These are phyloP conservation scores for Panaeolus papilionaceus DNA, from an alignment of 768 basidiomycete species.

Conservation along the genomic window DNA sequence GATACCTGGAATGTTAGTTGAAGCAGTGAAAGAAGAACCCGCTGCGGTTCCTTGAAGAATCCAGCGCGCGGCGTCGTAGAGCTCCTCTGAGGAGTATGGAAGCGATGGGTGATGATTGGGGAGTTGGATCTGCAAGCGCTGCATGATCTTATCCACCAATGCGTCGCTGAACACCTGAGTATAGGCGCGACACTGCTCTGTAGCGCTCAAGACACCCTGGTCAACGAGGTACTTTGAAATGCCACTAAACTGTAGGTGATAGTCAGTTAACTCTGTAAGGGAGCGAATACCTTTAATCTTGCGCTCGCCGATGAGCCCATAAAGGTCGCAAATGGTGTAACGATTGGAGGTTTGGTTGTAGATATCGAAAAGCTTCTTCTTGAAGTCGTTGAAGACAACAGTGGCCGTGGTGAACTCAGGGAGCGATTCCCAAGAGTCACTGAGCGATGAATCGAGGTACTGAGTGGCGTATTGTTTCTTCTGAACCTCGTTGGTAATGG, in stretches of 20 bases:
- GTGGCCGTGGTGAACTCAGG: slow-evolving; percentile 14
- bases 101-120: slow-evolving; percentile 17
- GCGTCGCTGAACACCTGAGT: slow-evolving; percentile 14
- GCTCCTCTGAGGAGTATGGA: slow-evolving; percentile 14
- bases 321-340: slow-evolving; percentile 29
- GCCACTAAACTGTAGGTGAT: slow-evolving; percentile 29
- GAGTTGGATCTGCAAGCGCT: slow-evolving; percentile 16
- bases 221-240: slow-evolving; percentile 27
- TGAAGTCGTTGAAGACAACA: slow-evolving; percentile 28
- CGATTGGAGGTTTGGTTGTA: slow-evolving; percentile 29
- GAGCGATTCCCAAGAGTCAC: slow-evolving; percentile 16
- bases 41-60: slow-evolving; percentile 20
- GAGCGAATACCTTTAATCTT: slow-evolving; percentile 23
- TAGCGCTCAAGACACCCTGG: not conserved
- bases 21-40: slow-evolving; percentile 19
- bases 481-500: not conserved
- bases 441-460: not conserved
- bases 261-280: slow-evolving; percentile 21
- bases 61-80: slow-evolving; percentile 20
- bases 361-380: slow-evolving; percentile 27
- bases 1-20: too few relatives aligned
- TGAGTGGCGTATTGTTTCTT: slow-evolving; percentile 7
- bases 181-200: slow-evolving; percentile 19
- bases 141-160: not conserved
- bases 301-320: slow-evolving; percentile 27